Conservation (phyloP, 306 rosid species). For the Quillaja saponaria region DNA sequence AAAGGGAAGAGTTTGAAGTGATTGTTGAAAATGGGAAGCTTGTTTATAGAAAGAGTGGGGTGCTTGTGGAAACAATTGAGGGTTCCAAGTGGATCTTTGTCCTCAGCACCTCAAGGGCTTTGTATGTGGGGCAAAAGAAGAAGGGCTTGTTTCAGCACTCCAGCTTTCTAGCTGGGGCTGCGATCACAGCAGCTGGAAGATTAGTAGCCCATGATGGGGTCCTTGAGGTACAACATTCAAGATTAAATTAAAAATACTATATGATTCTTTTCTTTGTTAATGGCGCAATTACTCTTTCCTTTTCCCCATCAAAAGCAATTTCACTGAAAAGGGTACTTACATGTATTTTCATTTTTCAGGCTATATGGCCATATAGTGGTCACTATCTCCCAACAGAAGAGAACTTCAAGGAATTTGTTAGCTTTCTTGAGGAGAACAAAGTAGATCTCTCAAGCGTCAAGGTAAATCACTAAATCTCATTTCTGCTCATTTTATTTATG, state of each 20-base stretch:
- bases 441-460: slow-evolving; percentile 83
- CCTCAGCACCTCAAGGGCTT: slow-evolving; percentile 72
- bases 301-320: not conserved
- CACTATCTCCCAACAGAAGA: slow-evolving; percentile 94
- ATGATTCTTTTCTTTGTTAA: not conserved
- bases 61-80: slow-evolving; percentile 51
- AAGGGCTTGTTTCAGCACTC: slow-evolving; percentile 89
- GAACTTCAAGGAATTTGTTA: slow-evolving; percentile 72
- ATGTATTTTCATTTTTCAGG: slow-evolving; percentile 40
- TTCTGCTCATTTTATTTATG: not conserved
- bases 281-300: not conserved
- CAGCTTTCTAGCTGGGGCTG: slow-evolving; percentile 86
- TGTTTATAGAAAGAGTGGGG: slow-evolving; percentile 47
- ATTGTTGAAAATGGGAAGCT: slow-evolving; percentile 67
- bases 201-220: slow-evolving; percentile 66
- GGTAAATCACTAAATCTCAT: slow-evolving; percentile 42
- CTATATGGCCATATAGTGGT: slow-evolving; percentile 97
- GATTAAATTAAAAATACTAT: not conserved
- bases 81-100: slow-evolving; percentile 91
- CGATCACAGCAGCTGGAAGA: slow-evolving; percentile 94
- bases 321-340: slow-evolving; percentile 1
- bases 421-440: slow-evolving; percentile 73
- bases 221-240: slow-evolving; percentile 54
- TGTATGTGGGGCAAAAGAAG: slow-evolving; percentile 79
- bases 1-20: slow-evolving; percentile 79